Percentiles rank a stretch among this genome's conserved stretches.
Evolutionary conservation across 2,329 filamentous ascomycete species (phyloP).

Genomic region (Calonectria henricotiae): DNA sequence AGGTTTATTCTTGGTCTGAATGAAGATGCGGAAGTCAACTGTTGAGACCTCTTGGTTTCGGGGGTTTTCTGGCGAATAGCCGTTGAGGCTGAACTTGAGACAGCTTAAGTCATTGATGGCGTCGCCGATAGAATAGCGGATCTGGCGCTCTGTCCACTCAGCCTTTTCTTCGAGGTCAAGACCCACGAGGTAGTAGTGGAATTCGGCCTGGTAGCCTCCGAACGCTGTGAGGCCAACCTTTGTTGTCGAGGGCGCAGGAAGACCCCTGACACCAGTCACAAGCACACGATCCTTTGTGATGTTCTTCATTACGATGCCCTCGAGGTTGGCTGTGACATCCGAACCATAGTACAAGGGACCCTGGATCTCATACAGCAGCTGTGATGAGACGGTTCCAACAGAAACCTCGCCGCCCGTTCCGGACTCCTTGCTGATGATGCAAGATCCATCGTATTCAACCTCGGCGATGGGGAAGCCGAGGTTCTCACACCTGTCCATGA

Average conservation of each 20-base stretch:
- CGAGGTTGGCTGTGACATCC: constrained; percentile 60
- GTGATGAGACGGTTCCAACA: constrained; percentile 49
- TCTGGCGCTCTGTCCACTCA: constrained; percentile 40
- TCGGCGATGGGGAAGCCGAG: constrained; percentile 57
- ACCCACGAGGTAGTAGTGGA: constrained; percentile 61
- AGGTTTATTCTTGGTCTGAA: constrained; percentile 59
- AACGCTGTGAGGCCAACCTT: constrained; percentile 61
- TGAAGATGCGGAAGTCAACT: constrained; percentile 63
- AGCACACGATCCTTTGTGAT: constrained; percentile 51
- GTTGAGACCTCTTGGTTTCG: constrained; percentile 63
- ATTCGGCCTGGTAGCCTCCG: constrained; percentile 62
- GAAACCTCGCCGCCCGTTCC: constrained; percentile 57
- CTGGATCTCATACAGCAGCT: constrained; percentile 62
- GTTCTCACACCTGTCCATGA: constrained; percentile 45
- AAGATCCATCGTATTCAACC: constrained; percentile 52
- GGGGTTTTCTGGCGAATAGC: constrained; percentile 59
- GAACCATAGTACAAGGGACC: constrained; percentile 61
- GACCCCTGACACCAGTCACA: constrained; percentile 48
- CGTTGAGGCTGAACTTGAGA: constrained; percentile 57
- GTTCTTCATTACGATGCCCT: constrained; percentile 65
- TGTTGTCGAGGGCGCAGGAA: constrained; percentile 47
- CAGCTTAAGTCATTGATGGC: constrained; percentile 54
- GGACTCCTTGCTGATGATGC: constrained; percentile 56
- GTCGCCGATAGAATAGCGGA: constrained; percentile 41
- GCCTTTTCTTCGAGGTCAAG: constrained; percentile 61